phyloP scores from a whole-genome alignment of 495 filamentous ascomycete genomes.

The Chaetomium tenue region DNA sequence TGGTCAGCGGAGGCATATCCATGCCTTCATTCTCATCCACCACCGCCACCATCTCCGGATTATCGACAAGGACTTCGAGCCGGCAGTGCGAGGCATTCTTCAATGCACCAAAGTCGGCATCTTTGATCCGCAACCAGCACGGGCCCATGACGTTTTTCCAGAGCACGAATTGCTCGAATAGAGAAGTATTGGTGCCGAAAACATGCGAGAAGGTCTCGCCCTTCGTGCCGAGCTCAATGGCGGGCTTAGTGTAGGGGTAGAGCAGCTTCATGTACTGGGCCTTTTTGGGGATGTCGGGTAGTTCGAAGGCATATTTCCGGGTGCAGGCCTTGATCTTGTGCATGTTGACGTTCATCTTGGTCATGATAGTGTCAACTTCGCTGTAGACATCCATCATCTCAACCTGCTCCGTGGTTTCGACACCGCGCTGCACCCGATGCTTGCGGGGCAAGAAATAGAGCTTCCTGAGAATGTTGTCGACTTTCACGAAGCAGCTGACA shows the following conservation, averaged over 20 bases:
- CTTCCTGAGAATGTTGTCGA: constrained; percentile 92
- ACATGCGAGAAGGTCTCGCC: constrained; percentile 94
- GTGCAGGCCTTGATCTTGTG: constrained; percentile 89
- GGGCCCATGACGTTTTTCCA: constrained; percentile 99
- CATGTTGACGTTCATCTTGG: constrained; percentile 73
- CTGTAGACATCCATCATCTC: constrained; percentile 86
- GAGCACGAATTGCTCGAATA: constrained; percentile 97
- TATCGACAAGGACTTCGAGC: constrained; percentile 76
- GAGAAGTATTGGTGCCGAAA: constrained; percentile 87
- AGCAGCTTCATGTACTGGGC: constrained; percentile 88
- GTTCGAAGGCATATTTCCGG: constrained; percentile 94
- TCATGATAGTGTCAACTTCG: constrained; percentile 85
- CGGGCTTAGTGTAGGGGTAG: constrained; percentile 79
- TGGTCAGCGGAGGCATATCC: constrained; percentile 80
- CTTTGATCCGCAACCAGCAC: constrained; percentile 90
- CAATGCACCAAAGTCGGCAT: constrained; percentile 75
- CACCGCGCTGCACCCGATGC: constrained; percentile 55
- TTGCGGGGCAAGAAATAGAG: constrained; percentile 89
- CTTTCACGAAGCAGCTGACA: constrained; percentile 91
- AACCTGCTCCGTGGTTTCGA: constrained; percentile 74
- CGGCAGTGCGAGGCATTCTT: constrained; percentile 97
- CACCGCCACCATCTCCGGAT: constrained; percentile 68
- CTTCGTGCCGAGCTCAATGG: constrained; percentile 58
- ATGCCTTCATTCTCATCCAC: constrained; percentile 72
- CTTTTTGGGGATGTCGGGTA: constrained; percentile 82